Percentiles rank a stretch among this genome's conserved stretches.
phyloP scores from a whole-genome alignment of 2,329 filamentous ascomycete genomes.

The Moelleriella libera region DNA sequence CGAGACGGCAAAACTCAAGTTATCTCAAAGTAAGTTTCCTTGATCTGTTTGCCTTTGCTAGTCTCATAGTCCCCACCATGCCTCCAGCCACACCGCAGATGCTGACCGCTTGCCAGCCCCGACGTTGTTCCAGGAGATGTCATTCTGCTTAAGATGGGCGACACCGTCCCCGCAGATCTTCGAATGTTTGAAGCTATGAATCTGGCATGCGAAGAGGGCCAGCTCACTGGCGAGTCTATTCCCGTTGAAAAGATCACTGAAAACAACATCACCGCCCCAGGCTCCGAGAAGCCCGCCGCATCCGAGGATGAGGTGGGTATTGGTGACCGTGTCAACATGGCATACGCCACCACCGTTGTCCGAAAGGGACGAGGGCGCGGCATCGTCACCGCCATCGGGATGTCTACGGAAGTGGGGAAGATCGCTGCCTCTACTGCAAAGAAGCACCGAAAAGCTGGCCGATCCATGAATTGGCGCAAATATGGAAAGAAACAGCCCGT shows the following conservation, averaged over 20 bases:
- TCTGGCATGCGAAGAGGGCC: slow-evolving; percentile 63
- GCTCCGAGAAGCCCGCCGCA: slow-evolving; percentile 28
- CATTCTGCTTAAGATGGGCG: slow-evolving; percentile 52
- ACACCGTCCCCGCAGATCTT: slow-evolving; percentile 61
- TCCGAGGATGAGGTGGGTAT: slow-evolving; percentile 42
- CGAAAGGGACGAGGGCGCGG: slow-evolving; percentile 60
- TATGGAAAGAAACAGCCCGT: slow-evolving; percentile 36
- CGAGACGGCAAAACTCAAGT: slow-evolving; percentile 43
- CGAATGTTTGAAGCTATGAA: slow-evolving; percentile 63
- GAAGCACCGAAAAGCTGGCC: slow-evolving; percentile 39
- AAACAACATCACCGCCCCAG: slow-evolving; percentile 28
- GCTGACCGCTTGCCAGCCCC: slow-evolving; percentile 23
- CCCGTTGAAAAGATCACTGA: slow-evolving; percentile 53
- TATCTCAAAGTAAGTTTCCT: slow-evolving; percentile 36
- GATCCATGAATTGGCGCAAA: slow-evolving; percentile 38
- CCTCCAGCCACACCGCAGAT: neutral
- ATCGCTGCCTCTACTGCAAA: slow-evolving; percentile 45
- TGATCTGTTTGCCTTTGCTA: neutral
- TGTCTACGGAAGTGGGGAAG: slow-evolving; percentile 56
- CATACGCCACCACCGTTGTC: slow-evolving; percentile 60
- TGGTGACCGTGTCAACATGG: slow-evolving; percentile 61
- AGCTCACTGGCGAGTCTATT: slow-evolving; percentile 63
- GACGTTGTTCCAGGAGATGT: slow-evolving; percentile 62
- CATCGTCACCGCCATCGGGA: slow-evolving; percentile 59
- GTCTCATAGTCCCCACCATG: no score